Evolutionary conservation across 2,329 filamentous ascomycete species (phyloP).

Genomic region (Domatiomyces globalis): DNA sequence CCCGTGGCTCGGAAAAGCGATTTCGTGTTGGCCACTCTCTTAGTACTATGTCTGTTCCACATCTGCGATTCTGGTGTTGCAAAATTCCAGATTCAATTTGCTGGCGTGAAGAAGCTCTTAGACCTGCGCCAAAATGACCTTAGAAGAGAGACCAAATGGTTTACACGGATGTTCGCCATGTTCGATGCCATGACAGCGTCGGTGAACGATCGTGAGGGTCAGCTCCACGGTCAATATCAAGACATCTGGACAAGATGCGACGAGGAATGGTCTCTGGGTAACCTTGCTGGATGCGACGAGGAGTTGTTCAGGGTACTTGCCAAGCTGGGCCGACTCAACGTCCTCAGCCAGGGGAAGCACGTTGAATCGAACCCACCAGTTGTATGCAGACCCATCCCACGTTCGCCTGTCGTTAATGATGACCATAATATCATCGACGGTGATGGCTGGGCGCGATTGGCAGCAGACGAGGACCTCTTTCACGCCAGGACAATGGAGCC

Average conservation of each 20-base stretch:
- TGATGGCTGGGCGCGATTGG: slow-evolving; percentile 22
- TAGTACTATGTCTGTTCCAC: slow-evolving; percentile 81
- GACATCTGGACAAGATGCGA: slow-evolving; percentile 50
- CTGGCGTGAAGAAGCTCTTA: slow-evolving; percentile 80
- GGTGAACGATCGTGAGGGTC: slow-evolving; percentile 80
- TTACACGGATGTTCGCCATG: slow-evolving; percentile 84
- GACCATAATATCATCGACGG: slow-evolving; percentile 41
- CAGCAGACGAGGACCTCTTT: slow-evolving; percentile 37
- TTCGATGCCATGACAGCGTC: slow-evolving; percentile 87
- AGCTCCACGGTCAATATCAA: slow-evolving; percentile 51
- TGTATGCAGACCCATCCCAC: slow-evolving; percentile 24
- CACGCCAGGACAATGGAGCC: slow-evolving; percentile 20
- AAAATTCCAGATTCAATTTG: slow-evolving; percentile 86
- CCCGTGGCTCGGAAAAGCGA: slow-evolving; percentile 63
- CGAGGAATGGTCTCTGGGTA: slow-evolving; percentile 63
- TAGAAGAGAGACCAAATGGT: slow-evolving; percentile 49
- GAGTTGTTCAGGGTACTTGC: slow-evolving; percentile 75
- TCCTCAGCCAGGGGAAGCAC: slow-evolving; percentile 56
- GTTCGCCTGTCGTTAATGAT: slow-evolving; percentile 1
- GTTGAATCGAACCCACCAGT: slow-evolving; percentile 16
- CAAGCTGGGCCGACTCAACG: slow-evolving; percentile 68
- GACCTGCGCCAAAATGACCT: slow-evolving; percentile 54
- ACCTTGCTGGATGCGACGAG: slow-evolving; percentile 75
- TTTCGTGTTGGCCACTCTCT: slow-evolving; percentile 71
- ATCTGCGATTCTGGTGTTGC: slow-evolving; percentile 87